These are phyloP conservation scores for Camelina neglecta DNA, from an alignment of 345 rosid genomes.

Conservation along the genomic window DNA sequence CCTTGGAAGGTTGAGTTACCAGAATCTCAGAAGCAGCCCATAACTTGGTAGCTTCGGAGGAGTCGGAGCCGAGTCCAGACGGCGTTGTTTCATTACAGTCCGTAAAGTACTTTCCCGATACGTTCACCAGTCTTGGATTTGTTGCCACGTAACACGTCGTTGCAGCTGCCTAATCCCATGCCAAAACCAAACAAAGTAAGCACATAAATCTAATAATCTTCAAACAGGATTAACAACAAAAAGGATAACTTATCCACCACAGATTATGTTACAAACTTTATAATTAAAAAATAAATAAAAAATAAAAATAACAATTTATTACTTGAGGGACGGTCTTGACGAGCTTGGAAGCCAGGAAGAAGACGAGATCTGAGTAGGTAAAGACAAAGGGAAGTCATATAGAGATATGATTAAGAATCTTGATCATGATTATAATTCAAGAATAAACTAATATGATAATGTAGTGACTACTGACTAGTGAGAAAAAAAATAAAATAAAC, in stretches of 20 bases:
- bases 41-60: constrained; percentile 68
- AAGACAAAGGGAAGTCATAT: constrained; percentile 30
- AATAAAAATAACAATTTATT: constrained; percentile 10
- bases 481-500: not conserved
- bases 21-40: constrained; percentile 86
- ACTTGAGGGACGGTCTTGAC: constrained; percentile 95
- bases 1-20: constrained; percentile 67
- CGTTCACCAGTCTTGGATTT: constrained; percentile 59
- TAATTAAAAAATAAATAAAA: not conserved
- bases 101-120: constrained; percentile 78
- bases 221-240: constrained; percentile 3
- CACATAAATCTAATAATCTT: constrained; percentile 26
- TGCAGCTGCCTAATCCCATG: constrained; percentile 74
- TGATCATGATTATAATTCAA: not conserved
- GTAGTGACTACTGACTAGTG: not conserved
- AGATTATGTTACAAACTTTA: constrained; percentile 18
- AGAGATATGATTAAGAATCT: constrained; percentile 25
- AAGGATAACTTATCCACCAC: constrained; percentile 26
- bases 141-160: constrained; percentile 92
- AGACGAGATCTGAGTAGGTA: constrained; percentile 65
- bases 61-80: constrained; percentile 73
- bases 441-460: not conserved
- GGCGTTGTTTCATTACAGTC: constrained; percentile 88
- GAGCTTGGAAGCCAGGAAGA: constrained; percentile 83
- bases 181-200: constrained; percentile 26